phyloP scores from a whole-genome alignment of 192 early-diverging fungal genomes.

The Gryganskiella cystojenkinii region DNA sequence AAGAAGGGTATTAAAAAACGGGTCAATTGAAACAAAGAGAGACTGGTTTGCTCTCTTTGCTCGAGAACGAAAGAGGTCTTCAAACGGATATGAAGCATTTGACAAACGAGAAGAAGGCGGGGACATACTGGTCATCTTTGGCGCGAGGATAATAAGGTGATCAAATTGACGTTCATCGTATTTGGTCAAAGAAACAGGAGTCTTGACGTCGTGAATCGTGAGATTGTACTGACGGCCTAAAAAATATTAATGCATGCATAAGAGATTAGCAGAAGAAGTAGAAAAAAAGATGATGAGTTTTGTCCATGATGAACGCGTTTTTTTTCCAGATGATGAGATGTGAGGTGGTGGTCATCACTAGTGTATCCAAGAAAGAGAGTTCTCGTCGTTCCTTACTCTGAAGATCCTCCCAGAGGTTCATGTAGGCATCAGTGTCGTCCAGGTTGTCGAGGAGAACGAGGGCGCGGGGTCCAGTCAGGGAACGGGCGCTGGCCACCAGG shows the following conservation, averaged over 20 bases:
- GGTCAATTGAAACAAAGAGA: no score
- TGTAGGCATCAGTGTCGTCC: slow-evolving; percentile 58
- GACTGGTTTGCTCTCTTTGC: no score
- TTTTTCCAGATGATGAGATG: not conserved
- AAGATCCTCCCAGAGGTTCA: slow-evolving; percentile 68
- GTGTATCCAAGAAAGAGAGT: no score
- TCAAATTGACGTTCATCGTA: slow-evolving; percentile 77
- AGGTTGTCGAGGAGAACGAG: slow-evolving; percentile 75
- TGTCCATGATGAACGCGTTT: not conserved
- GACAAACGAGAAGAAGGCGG: not conserved
- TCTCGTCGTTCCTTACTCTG: no score
- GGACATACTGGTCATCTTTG: slow-evolving; percentile 70
- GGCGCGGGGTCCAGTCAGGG: slow-evolving; percentile 71
- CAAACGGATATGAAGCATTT: not conserved
- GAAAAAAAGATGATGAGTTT: slow-evolving; percentile 5
- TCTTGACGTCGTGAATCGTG: slow-evolving; percentile 65
- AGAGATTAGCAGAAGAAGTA: not conserved
- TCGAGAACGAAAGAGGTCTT: no score
- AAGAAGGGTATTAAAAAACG: not conserved
- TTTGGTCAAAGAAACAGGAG: slow-evolving; percentile 62
- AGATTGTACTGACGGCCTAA: slow-evolving; percentile 73
- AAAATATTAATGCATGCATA: slow-evolving; percentile 34
- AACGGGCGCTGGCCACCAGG: slow-evolving; percentile 62
- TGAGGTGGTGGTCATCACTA: not conserved
- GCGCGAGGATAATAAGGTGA: slow-evolving; percentile 86